These are phyloP conservation scores for Metarhizium guizhouense DNA, from an alignment of 2,329 filamentous ascomycete species.

Conservation along the genomic window DNA sequence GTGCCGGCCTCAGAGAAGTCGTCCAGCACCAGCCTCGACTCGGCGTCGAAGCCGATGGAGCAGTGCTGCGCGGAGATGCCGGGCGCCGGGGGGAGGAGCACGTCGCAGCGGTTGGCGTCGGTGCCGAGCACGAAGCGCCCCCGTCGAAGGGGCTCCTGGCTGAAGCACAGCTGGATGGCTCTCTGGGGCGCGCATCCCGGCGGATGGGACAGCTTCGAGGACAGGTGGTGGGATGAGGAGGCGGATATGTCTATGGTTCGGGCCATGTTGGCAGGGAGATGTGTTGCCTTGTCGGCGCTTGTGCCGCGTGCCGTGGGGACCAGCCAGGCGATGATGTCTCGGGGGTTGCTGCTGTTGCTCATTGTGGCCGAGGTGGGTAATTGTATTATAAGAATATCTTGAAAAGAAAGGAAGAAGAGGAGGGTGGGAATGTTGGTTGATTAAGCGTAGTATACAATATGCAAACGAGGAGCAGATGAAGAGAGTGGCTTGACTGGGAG, in stretches of 20 bases:
- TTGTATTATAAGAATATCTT: not conserved
- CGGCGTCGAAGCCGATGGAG: conserved; percentile 28
- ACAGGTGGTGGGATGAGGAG: conserved; percentile 15
- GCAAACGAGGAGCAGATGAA: too few species aligned
- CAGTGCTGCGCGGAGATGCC: conserved; percentile 29
- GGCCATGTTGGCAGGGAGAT: conserved; percentile 22
- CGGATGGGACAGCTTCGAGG: conserved; percentile 19
- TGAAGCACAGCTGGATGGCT: conserved; percentile 28
- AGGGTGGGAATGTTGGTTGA: too few species aligned
- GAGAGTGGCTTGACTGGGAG: too few species aligned
- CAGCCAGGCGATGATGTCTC: conserved; percentile 30
- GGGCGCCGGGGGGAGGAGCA: conserved; percentile 24
- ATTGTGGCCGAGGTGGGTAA: conserved; percentile 4
- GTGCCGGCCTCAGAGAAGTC: conserved; percentile 29
- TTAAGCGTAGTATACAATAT: too few species aligned
- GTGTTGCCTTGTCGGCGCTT: conserved; percentile 22
- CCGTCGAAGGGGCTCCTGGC: conserved; percentile 21
- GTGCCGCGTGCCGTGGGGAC: conserved; percentile 26
- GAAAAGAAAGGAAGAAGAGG: not conserved
- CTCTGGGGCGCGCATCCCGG: conserved; percentile 13
- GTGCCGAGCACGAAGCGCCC: conserved; percentile 30
- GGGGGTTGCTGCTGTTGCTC: conserved; percentile 6
- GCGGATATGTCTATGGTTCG: conserved; percentile 12
- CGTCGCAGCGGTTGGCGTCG: conserved; percentile 25
- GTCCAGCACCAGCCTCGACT: conserved; percentile 27